Evolutionary conservation across 2,329 filamentous ascomycete species (phyloP).

Genomic region (Simplicillium aogashimaense): DNA sequence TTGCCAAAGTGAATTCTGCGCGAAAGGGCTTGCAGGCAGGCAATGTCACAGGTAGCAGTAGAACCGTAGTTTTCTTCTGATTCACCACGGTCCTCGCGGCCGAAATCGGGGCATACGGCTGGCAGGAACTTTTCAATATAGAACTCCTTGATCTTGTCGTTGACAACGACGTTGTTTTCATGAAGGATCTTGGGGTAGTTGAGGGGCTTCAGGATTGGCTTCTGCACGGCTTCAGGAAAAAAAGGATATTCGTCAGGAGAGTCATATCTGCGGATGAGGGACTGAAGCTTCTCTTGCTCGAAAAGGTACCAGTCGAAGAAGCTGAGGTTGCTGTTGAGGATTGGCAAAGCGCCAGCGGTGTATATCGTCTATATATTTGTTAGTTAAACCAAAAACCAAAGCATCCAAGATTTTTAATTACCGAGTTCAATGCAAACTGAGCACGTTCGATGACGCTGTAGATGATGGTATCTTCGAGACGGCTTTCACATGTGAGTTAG

Average conservation of each 20-base stretch:
- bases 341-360: conserved; percentile 63
- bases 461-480: conserved; percentile 93
- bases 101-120: conserved; percentile 67
- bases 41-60: conserved; percentile 82
- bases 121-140: conserved; percentile 82
- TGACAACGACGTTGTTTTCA: conserved; percentile 82
- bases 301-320: conserved; percentile 91
- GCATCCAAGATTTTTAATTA: too few species aligned
- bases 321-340: conserved; percentile 64
- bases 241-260: conserved; percentile 96
- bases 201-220: conserved; percentile 77
- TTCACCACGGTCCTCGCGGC: conserved; percentile 71
- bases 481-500: conserved; percentile 40
- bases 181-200: conserved; percentile 84
- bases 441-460: conserved; percentile 95
- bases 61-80: conserved; percentile 92
- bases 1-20: conserved; percentile 95
- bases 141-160: conserved; percentile 72
- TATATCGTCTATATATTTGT: conserved; percentile 58
- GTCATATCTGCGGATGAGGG: conserved; percentile 86
- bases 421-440: conserved; percentile 84
- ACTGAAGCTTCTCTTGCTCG: conserved; percentile 86
- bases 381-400: too few species aligned
- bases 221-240: conserved; percentile 72
- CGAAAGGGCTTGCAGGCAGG: conserved; percentile 80